Base-by-base conservation (phyloP, 805 yeast species). In the Lachancea fermentati region DNA sequence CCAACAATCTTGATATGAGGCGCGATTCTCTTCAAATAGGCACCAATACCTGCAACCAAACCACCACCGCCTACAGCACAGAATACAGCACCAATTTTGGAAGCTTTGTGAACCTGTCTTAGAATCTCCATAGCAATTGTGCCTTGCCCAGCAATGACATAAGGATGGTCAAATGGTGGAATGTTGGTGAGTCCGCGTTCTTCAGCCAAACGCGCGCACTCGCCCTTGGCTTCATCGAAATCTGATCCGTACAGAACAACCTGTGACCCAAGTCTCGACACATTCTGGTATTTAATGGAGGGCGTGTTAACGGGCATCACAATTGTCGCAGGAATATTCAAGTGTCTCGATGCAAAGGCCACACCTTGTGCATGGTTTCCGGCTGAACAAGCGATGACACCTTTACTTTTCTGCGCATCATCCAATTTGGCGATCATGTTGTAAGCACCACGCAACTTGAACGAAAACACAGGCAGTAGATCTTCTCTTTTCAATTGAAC, bases 341-440 rank as follows among this genome's bases (percentile, higher is more conserved):
- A 69, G 44, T 81, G 78, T 45, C 78, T 79, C 3, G 97, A 96
- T 16, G 95, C 83, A 60, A 66, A 91, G 0, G 98, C 98, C 11
- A 93, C 97, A 50, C 99, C 99, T 61, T 93, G 99, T 1, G 99
- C 99, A 55, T 93, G 99, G 63, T 93, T 93, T 26, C 99, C 99
- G 3, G 99, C 99, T 22, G 97, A 87, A 56, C 97, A 93, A 0
- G 97, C 97, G 58, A 94, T 84, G 41, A 93, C 97, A 52, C 99
- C 99, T 71, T 60, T 86, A 53, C 48, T 81, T 73, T 51, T 80
- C 28, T 65, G 57, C 5, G 58, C 39, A n/a, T 75, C 65, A 39
- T 79, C 78, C 36, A 93, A 65, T 54, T 91, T 85, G 26, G 97
- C 94, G 53, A 93, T 84, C 95, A 87, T 88, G 62, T 93, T 93